phyloP scores from a whole-genome alignment of 345 rosid species.

The Arabidopsis suecica region DNA sequence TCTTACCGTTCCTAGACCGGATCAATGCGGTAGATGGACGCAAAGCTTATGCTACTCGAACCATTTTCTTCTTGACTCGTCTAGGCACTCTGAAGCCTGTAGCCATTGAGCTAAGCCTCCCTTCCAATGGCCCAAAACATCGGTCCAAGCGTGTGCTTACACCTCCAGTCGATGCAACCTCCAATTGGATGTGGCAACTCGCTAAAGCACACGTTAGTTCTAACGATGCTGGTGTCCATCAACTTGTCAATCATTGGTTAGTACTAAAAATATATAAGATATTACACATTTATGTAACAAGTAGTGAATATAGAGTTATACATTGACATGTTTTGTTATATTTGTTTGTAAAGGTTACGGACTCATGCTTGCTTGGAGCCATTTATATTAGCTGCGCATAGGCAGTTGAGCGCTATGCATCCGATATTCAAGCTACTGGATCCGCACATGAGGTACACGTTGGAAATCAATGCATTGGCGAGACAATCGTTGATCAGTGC shows the following conservation, averaged over 20 bases:
- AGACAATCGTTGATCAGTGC: slow-evolving; percentile 75
- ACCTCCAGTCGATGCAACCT: slow-evolving; percentile 76
- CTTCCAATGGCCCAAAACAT: slow-evolving; percentile 40
- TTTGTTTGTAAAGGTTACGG: slow-evolving; percentile 46
- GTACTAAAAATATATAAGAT: neutral
- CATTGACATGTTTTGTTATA: neutral
- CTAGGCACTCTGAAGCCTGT: slow-evolving; percentile 79
- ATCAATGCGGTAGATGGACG: slow-evolving; percentile 86
- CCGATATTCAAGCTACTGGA: slow-evolving; percentile 90
- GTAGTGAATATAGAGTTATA: neutral
- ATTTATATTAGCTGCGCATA: slow-evolving; percentile 88
- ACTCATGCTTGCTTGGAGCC: slow-evolving; percentile 94
- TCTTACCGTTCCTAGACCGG: slow-evolving; percentile 82
- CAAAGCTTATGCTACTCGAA: slow-evolving; percentile 89
- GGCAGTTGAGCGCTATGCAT: slow-evolving; percentile 94
- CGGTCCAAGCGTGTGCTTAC: slow-evolving; percentile 77
- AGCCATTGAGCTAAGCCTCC: slow-evolving; percentile 88
- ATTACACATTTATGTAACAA: neutral
- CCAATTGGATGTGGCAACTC: slow-evolving; percentile 92
- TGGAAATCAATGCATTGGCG: slow-evolving; percentile 88
- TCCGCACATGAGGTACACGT: slow-evolving; percentile 93
- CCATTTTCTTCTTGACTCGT: slow-evolving; percentile 75
- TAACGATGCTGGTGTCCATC: slow-evolving; percentile 95
- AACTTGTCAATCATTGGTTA: slow-evolving; percentile 83
- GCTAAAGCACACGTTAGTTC: slow-evolving; percentile 97